Percentiles rank a stretch among this genome's conserved stretches.
Conservation (phyloP, 164 flowering plant genomes). For the Santalum album region DNA sequence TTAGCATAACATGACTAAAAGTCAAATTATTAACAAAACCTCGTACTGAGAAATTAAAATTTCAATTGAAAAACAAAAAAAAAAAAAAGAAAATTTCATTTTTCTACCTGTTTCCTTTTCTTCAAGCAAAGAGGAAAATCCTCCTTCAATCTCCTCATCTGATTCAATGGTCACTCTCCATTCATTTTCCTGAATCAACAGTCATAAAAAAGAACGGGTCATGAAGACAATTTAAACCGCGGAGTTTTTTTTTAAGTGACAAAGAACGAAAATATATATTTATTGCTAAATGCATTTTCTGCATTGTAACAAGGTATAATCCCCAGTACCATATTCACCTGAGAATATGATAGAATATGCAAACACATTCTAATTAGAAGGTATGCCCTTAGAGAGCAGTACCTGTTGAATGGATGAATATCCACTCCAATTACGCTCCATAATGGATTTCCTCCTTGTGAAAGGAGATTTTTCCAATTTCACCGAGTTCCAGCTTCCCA, state of each 20-base stretch:
- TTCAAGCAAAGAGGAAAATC: conserved; percentile 40
- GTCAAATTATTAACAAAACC: no score
- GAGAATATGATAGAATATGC: no score
- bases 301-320: no score
- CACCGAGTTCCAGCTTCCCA: conserved; percentile 38
- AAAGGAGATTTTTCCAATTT: conserved; percentile 22
- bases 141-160: conserved; percentile 59
- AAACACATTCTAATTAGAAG: no score
- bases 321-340: no score
- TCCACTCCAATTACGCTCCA: conserved; percentile 17
- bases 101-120: conserved; percentile 42
- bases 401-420: conserved; percentile 24
- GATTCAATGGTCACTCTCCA: conserved; percentile 39
- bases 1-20: no score
- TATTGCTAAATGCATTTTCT: not conserved
- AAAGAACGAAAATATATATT: not conserved
- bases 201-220: conserved; percentile 6
- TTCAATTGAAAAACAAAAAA: no score
- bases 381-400: conserved; percentile 3
- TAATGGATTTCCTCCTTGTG: conserved; percentile 9
- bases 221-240: not conserved
- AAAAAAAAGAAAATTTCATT: not conserved
- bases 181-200: conserved; percentile 35
- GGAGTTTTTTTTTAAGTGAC: not conserved
- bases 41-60: no score